Evolutionary conservation across 257 asterid genomes (phyloP).

Genomic region (Capsicum baccatum): DNA sequence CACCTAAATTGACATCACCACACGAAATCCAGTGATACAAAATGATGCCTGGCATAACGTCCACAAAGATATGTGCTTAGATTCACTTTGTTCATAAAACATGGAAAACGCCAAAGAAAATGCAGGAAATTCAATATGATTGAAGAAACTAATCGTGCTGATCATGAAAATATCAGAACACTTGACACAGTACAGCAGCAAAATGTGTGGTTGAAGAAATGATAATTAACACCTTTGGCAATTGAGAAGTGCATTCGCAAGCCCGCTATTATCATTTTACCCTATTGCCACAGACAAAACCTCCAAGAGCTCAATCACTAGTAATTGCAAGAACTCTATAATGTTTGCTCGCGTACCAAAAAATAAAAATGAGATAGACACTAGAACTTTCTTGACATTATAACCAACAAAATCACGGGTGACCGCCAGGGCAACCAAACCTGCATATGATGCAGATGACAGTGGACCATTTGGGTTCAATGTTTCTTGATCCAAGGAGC

Average conservation of each 20-base stretch:
- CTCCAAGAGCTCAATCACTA: background rate
- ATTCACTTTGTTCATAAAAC: background rate
- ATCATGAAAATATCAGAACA: background rate
- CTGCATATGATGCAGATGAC: no score
- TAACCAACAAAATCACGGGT: no score
- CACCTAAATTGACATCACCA: background rate
- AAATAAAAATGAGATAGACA: no score
- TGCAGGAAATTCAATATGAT: background rate
- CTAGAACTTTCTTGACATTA: no score
- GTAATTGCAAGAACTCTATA: background rate
- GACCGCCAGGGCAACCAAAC: no score
- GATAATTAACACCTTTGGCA: background rate
- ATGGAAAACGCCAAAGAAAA: background rate
- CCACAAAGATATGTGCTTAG: background rate
- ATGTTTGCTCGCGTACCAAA: background rate
- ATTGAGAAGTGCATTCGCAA: slow-evolving; percentile 20
- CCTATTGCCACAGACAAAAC: background rate
- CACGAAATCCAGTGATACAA: slow-evolving; percentile 12
- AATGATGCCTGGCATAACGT: background rate
- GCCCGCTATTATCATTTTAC: background rate
- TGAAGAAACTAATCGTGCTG: background rate
- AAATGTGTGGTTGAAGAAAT: background rate
- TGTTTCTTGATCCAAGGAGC: no score
- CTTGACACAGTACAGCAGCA: background rate
- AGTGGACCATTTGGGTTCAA: no score